Base-by-base conservation (phyloP, 768 basidiomycete genomes). In the Suillus hirtellus region DNA sequence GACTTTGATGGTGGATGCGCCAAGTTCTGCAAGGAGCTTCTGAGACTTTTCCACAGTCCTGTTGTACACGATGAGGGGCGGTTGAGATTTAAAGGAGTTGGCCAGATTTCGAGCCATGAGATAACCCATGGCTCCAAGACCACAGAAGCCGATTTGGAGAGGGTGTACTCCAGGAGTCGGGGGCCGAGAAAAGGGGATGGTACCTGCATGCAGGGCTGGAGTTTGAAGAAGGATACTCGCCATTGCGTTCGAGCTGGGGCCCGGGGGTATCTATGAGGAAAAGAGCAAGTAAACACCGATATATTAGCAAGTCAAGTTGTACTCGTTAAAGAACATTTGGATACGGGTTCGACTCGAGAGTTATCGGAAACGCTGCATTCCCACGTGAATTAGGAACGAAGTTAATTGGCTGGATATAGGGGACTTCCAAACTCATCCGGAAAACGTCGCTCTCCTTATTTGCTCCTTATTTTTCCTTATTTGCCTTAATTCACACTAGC, bases 61-160 rank as follows among this genome's bases (percentile, higher is more conserved):
- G 71, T 95, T 96, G 80, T 85, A 94, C 10, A 96, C 81, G 42
- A 89, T 73, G 58, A 95, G 71, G 4, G 92, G 86, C 0, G 80
- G 77, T 52, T 81, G 76, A 5, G 76, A 67, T 21, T 76, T 73
- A 52, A 76, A 80, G 66, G 82, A 78, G 49, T 76, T 84, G 40
- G 90, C 91, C 40, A 96, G 81, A 74, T 96, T 96, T 43, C 82
- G 81, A 7, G 89, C 90, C 90, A 95, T 95, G 21, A 79, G 73
- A 69, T 80, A 84, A 11, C 90, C 92, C 85, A 93, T 91, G 24
- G 84, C 82, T 24, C 89, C 88, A 17, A 89, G 75, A 4, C 79
- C 81, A 67, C 70, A 71, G 69, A 69, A 73, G 62, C 85, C 87
- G 67, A 87, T 71, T 65, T 76, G 79, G 47, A 73, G 70, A 10